A percentile compares a stretch with the other conserved stretches of the same genome.
Evolutionary conservation across 345 rosid species (phyloP).

Genomic region (Camelina hispida): DNA sequence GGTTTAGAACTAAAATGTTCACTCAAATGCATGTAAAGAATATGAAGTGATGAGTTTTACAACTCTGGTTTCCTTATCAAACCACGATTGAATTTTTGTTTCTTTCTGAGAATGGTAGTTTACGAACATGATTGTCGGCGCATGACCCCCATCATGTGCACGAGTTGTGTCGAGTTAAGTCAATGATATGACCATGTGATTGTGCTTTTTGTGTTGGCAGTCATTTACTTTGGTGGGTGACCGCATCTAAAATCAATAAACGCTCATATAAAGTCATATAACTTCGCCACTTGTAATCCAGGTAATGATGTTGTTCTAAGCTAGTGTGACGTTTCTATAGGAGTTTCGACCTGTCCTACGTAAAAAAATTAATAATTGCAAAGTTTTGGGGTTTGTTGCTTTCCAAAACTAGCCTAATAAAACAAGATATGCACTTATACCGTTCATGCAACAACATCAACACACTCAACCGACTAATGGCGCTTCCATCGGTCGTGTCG

Average conservation of each 20-base stretch:
- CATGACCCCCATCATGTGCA: slow-evolving; percentile 3
- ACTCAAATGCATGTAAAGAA: background rate
- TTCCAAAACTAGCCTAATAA: background rate
- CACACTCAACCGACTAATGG: background rate
- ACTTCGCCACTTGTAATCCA: background rate
- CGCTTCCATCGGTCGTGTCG: background rate
- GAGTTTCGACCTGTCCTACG: background rate
- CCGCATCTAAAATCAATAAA: background rate
- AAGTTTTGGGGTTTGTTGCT: background rate
- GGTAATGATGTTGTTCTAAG: background rate
- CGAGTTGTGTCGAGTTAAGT: background rate
- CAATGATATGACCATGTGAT: background rate
- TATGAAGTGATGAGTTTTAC: background rate
- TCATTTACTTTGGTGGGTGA: background rate
- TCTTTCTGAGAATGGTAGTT: background rate
- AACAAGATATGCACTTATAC: background rate
- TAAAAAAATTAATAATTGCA: background rate
- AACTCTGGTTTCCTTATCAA: background rate
- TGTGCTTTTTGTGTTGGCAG: background rate
- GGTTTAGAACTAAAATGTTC: background rate
- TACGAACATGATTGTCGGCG: background rate
- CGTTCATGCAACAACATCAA: background rate
- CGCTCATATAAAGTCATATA: background rate
- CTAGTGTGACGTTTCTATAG: background rate
- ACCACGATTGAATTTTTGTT: background rate